These are phyloP conservation scores for Oryza meyeriana DNA, from an alignment of 176 grass and related monocot genomes.

Conservation along the genomic window DNA sequence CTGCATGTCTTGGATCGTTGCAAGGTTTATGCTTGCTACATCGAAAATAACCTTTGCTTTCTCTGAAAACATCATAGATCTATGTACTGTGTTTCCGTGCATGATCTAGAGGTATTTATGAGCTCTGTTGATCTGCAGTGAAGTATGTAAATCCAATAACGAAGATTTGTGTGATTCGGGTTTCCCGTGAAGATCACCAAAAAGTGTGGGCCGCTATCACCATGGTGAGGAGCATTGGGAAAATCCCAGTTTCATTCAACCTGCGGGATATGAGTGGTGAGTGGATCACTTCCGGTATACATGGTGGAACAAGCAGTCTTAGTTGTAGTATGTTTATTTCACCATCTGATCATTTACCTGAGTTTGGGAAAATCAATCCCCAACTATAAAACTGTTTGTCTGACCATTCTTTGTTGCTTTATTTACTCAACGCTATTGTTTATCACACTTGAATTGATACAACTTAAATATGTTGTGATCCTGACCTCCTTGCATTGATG, in stretches of 20 bases:
- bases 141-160: conserved; percentile 80
- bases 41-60: too few relatives aligned
- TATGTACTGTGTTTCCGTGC: neutral
- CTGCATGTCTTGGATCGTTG: conserved; percentile 61
- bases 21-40: conserved; percentile 46
- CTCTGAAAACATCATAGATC: neutral
- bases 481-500: too few relatives aligned
- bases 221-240: conserved; percentile 63
- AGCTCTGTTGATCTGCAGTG: conserved; percentile 37
- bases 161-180: conserved; percentile 67
- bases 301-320: neutral
- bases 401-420: too few relatives aligned
- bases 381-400: too few relatives aligned
- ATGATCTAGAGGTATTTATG: neutral
- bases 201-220: conserved; percentile 72
- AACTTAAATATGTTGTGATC: too few relatives aligned
- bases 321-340: too few relatives aligned
- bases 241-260: conserved; percentile 59
- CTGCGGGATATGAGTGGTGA: conserved; percentile 78
- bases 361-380: too few relatives aligned
- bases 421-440: too few relatives aligned
- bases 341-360: too few relatives aligned
- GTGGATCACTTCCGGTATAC: neutral
- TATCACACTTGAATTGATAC: too few relatives aligned
- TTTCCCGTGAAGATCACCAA: conserved; percentile 64